Percentiles rank a stretch among this genome's conserved stretches.
These are phyloP conservation scores for Irpex sp. DNA, from an alignment of 1,284 basidiomycete genomes.

Conservation along the genomic window DNA sequence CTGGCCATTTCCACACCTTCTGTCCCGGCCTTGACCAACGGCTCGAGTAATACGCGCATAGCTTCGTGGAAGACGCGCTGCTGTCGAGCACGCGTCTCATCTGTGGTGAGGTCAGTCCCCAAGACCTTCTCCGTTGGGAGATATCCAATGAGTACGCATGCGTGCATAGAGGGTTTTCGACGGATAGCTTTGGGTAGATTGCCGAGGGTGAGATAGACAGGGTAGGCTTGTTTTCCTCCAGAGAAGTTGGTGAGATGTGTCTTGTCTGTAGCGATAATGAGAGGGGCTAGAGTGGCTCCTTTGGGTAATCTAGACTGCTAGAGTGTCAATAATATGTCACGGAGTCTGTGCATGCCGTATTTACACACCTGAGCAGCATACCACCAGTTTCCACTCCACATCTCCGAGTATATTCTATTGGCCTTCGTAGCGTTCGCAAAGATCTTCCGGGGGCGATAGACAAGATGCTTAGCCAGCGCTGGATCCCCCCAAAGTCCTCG, in stretches of 20 bases:
- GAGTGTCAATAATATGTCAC: background rate
- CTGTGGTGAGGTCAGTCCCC: conserved; percentile 23
- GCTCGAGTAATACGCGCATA: conserved; percentile 21
- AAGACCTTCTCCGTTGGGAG: conserved; percentile 32
- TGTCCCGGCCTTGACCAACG: background rate
- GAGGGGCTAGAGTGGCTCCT: background rate
- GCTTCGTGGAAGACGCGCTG: conserved; percentile 34
- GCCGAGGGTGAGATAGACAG: conserved; percentile 34
- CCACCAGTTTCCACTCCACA: conserved; percentile 36
- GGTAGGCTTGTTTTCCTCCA: conserved; percentile 32
- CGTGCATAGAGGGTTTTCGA: conserved; percentile 22
- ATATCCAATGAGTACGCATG: conserved; percentile 34
- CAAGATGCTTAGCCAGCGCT: conserved; percentile 21
- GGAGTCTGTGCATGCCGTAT: no score
- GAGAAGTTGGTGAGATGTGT: conserved; percentile 31
- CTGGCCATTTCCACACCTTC: conserved; percentile 29
- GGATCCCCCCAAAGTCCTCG: conserved; percentile 29
- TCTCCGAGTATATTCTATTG: conserved; percentile 28
- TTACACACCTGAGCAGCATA: background rate
- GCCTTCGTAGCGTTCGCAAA: conserved; percentile 22
- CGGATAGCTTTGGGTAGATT: conserved; percentile 30
- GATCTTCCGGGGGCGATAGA: conserved; percentile 27
- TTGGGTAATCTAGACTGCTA: conserved; percentile 11
- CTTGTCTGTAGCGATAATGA: conserved; percentile 36
- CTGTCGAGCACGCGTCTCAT: conserved; percentile 12